Evolutionary conservation across 1,139 yeast species (phyloP), one percentile per base, ranked within the genome.

Genomic region (Wickerhamomyces sp.): DNA sequence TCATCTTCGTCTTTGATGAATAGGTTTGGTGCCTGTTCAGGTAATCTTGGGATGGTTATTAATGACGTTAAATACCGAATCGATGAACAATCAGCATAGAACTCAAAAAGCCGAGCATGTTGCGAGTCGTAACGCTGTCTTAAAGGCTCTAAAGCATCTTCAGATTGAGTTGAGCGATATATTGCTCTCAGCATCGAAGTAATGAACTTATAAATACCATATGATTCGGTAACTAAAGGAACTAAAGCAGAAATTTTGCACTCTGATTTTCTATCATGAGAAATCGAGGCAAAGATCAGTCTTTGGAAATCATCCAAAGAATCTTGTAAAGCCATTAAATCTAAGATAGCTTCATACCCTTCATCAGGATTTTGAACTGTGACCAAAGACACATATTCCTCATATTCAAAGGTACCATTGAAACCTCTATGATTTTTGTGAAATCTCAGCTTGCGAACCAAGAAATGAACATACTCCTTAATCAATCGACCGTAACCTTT

Each of bases 391-490:
- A 90, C 80, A 58, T 90, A 92, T 58, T 92, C 98, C 60, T 89
- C 96, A 57, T 92, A 92, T 59, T 92, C 98, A 63, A 92, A 92
- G 34, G 90, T 89, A 17, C 97, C 97, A 57, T 86, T 90, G 65
- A 90, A 92, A 3, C 90, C 95, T 13, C 88, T 81, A 56, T 92
- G 95, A 45, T 76, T 74, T 41, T 84, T 77, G 59, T 92, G 97
- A 61, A 92, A 92, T 43, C 77, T 78, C 48, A 92, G 72, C 59
- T 92, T 92, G 54, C 75, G 74, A 41, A 85, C 65, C 43, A 92
- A 65, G 48, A 78, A 85, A 32, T 71, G 70, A 35, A 81, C 88
- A 56, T 89, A 92, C 54, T 85, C 96, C 42, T 71, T 74, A 51
- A 90, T 88, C 45, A 92, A 70, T 47, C 83, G 70, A 3, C 89